Evolutionary conservation across 257 asterid genomes (phyloP).

Genomic region (Cordia subcordata): DNA sequence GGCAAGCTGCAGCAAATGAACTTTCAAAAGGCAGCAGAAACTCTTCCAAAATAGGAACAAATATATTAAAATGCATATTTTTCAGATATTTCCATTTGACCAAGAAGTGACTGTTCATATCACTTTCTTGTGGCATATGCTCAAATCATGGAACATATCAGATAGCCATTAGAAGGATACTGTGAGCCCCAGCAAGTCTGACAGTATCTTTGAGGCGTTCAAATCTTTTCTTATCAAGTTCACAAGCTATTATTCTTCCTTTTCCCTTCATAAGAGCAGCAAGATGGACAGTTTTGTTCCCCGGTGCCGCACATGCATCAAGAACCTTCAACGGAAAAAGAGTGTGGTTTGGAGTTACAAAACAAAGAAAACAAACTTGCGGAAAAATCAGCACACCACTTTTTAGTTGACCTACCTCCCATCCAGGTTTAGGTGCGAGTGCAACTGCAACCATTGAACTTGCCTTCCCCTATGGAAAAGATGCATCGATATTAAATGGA

Average conservation of each 20-base stretch:
- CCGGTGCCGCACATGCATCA: constrained; percentile 97
- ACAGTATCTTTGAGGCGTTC: constrained; percentile 53
- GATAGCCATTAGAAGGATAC: constrained; percentile 53
- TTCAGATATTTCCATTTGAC: not conserved
- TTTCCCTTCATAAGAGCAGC: constrained; percentile 87
- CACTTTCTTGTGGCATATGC: not conserved
- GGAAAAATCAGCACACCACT: not conserved
- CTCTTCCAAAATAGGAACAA: not conserved
- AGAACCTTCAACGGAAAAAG: constrained; percentile 56
- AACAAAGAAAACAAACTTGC: not conserved
- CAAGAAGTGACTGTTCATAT: not conserved
- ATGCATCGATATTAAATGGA: not conserved
- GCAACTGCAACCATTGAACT: constrained; percentile 92
- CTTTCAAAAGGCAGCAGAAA: not conserved
- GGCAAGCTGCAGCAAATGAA: not conserved
- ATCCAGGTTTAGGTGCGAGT: constrained; percentile 76
- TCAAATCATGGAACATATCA: not conserved
- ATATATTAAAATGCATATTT: not conserved
- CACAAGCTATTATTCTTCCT: constrained; percentile 86
- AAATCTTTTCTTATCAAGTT: constrained; percentile 71
- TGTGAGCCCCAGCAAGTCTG: constrained; percentile 69
- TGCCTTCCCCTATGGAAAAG: constrained; percentile 65
- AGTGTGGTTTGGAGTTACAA: not conserved
- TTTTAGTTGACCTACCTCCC: constrained; percentile 52
- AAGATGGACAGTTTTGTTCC: constrained; percentile 91